Evolutionary conservation across 768 basidiomycete genomes (phyloP), one percentile per base, ranked within the genome.

Genomic region (Mycena vulgaris): DNA sequence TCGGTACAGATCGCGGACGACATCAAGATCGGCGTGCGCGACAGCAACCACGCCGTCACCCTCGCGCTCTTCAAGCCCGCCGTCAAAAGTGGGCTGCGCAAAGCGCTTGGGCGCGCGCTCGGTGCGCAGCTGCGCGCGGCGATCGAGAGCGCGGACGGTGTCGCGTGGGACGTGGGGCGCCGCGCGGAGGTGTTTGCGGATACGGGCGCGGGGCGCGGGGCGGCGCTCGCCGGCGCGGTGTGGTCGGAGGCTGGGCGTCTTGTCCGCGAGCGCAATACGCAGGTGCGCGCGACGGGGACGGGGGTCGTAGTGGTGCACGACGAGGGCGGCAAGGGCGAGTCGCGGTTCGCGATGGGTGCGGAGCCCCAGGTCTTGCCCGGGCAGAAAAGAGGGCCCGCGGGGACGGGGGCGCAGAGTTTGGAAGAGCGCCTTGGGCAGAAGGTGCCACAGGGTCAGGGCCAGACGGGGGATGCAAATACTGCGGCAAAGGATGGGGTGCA

Each of bases 161-260:
- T 92, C 27, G 86, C 87, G 4, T 93, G 83, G 74, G 93, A 93
- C 73, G 79, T 90, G 2, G 82, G 82, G 42, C 83, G 83, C 48
- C 85, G 92, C 28, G 82, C 85, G 21, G 85, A 89, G 68, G 90
- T 93, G 49, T 93, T 93, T 74, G 81, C 83, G 63, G 92, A 93
- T 74, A 83, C 88, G 0, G 93, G 93, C 1, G 74, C 90, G 3
- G 81, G 85, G 2, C 77, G 82, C 1, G 87, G 87, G 0, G 82
- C 85, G 0, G 80, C 87, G 2, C 75, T 90, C 42, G 76, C 88
- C 25, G 89, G 87, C 2, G 92, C 89, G 2, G 70, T 91, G 5
- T 92, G 91, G 91, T 90, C 89, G 71, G 92, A 93, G 78, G 69
- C 92, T 1, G 92, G 93, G 0, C 81, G 85, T 52, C 49, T 93